phyloP scores from a whole-genome alignment of 805 yeast genomes.

The Jamesozyma spencerorum region DNA sequence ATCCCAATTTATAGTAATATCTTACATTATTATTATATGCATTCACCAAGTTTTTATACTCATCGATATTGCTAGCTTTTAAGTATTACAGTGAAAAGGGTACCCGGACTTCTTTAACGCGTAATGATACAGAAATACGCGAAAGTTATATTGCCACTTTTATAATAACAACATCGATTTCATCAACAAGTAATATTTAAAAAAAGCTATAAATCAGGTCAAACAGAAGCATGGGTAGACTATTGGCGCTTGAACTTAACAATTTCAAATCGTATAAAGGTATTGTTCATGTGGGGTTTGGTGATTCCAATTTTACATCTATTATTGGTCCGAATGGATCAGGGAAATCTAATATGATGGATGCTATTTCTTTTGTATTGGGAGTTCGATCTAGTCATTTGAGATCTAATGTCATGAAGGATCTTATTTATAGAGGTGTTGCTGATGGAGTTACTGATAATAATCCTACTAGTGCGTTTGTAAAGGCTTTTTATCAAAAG shows the following conservation, averaged over 20 bases:
- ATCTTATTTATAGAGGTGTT: conserved; percentile 71
- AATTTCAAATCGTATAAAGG: conserved; percentile 92
- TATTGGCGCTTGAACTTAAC: conserved; percentile 65
- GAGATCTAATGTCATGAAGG: conserved; percentile 64
- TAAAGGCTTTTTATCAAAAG: conserved; percentile 65
- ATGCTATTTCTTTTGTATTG: conserved; percentile 88
- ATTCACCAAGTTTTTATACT: no score
- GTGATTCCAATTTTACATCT: conserved; percentile 73
- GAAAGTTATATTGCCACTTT: no score
- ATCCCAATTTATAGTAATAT: no score
- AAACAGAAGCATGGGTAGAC: conserved; percentile 74
- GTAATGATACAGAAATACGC: no score
- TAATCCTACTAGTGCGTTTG: conserved; percentile 49
- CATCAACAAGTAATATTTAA: background rate
- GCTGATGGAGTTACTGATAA: conserved; percentile 17
- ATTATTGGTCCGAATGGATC: conserved; percentile 98
- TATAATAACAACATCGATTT: background rate
- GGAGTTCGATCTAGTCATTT: conserved; percentile 72
- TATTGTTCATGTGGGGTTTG: conserved; percentile 67
- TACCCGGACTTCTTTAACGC: no score
- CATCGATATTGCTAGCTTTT: no score
- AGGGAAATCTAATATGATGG: conserved; percentile 96
- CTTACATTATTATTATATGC: no score
- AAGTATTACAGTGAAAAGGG: no score
- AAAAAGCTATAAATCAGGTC: no score